Conservation (phyloP, 2,329 filamentous ascomycete genomes). For the Orbilia oligospora region DNA sequence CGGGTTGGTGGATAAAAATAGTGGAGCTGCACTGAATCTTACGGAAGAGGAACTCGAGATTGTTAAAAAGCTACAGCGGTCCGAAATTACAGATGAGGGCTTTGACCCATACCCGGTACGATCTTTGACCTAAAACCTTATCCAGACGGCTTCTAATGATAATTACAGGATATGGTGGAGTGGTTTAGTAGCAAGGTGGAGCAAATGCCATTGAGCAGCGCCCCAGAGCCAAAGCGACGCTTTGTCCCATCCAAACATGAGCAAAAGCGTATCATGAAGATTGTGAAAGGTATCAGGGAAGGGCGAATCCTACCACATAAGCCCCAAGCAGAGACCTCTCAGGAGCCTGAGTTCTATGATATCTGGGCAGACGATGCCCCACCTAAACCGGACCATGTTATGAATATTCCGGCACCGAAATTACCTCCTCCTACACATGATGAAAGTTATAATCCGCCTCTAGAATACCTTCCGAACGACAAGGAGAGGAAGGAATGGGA, state of each 20-base stretch:
- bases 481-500: constrained; percentile 90
- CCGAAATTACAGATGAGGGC: constrained; percentile 83
- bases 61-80: constrained; percentile 87
- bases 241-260: constrained; percentile 98
- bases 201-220: constrained; percentile 93
- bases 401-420: constrained; percentile 96
- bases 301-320: constrained; percentile 93
- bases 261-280: constrained; percentile 94
- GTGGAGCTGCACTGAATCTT: constrained; percentile 90
- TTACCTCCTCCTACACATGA: constrained; percentile 93
- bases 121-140: constrained; percentile 42
- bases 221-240: constrained; percentile 93
- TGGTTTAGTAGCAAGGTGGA: constrained; percentile 94
- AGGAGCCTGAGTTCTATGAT: constrained; percentile 83
- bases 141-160: background rate
- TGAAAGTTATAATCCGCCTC: constrained; percentile 94
- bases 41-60: constrained; percentile 90
- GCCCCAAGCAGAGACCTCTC: constrained; percentile 79
- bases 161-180: constrained; percentile 80
- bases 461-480: constrained; percentile 90
- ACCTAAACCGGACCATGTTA: constrained; percentile 80
- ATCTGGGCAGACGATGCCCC: constrained; percentile 95
- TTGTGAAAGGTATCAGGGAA: constrained; percentile 94
- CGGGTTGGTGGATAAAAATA: constrained; percentile 91
- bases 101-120: constrained; percentile 91